These are phyloP conservation scores for Schwanniomyces sp. DNA, from an alignment of 805 yeast genomes.

Conservation along the genomic window DNA sequence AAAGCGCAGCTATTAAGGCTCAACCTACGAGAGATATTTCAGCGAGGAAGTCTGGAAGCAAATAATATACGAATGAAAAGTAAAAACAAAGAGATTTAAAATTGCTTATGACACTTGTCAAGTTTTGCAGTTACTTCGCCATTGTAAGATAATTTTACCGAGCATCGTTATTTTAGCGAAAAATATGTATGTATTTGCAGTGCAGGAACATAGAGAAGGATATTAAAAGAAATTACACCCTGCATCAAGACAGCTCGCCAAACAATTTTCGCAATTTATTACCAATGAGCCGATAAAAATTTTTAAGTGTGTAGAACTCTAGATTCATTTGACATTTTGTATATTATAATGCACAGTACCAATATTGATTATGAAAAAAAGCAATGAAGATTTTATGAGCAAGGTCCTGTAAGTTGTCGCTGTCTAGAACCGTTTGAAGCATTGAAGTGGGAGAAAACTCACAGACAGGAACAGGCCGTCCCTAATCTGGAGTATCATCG, in stretches of 20 bases:
- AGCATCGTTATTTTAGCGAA: no score
- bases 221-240: neutral
- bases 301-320: neutral
- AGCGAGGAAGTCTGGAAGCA: no score
- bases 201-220: neutral
- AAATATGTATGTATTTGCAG: no score
- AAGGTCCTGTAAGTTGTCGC: neutral
- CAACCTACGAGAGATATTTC: no score
- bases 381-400: neutral
- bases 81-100: no score
- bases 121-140: no score
- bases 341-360: neutral
- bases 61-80: no score
- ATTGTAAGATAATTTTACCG: no score
- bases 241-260: neutral
- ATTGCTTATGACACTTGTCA: no score
- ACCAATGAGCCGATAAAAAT: neutral
- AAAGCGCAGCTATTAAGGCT: no score
- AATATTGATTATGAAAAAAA: neutral
- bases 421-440: neutral
- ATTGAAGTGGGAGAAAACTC: neutral
- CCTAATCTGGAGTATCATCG: neutral
- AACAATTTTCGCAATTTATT: neutral
- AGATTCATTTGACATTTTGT: neutral
- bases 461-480: neutral